Base-by-base conservation (phyloP, 2,329 filamentous ascomycete genomes). In the Hymenoscyphus repandus region DNA sequence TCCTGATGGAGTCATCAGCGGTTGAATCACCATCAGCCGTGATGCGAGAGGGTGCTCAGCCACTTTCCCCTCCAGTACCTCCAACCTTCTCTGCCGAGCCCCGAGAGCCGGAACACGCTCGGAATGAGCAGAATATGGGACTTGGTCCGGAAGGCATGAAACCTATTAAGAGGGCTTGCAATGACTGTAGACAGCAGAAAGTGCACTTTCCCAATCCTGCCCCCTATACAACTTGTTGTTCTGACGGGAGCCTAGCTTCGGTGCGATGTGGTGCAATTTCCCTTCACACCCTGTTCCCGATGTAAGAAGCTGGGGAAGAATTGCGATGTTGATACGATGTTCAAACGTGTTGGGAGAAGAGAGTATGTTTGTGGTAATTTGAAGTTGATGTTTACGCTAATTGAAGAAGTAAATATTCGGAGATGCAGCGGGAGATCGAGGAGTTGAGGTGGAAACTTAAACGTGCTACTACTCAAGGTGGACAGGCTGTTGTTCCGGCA, bases 341-440 rank as follows among this genome's bases (percentile, higher is more conserved):
- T 86, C 71, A 85, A 83, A 69, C 77, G 83, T 54, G 71, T 85
- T 32, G 82, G 81, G 43, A 85, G 85, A 69, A 75, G 82, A 51
- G 50, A 51, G 52, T 51, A 43, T 46, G 52, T 30, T 31, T 20
- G 32, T 18, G n/a, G 4, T 9, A 31, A 30, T 33, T 4, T 6
- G 31, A 18, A 37, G 30, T 9, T 13, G 30, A 13, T 20, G 36
- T 13, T 20, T 48, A 20, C 32, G 2, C 10, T 17, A 4, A 20
- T 1, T 15, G 4, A 13, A n/a, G 13, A 27, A 85, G 80, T 56
- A 71, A 82, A 71, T 74, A 85, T 76, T 79, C 81, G 65, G 72
- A 79, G 68, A 75, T 83, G 83, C 74, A 82, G 74, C 68, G 78
- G 68, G 69, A 81, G 59, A 76, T 78, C 34, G 68, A 75, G 32